phyloP scores from a whole-genome alignment of 108 stramenopile species.

The Nitzschia inconspicua region DNA sequence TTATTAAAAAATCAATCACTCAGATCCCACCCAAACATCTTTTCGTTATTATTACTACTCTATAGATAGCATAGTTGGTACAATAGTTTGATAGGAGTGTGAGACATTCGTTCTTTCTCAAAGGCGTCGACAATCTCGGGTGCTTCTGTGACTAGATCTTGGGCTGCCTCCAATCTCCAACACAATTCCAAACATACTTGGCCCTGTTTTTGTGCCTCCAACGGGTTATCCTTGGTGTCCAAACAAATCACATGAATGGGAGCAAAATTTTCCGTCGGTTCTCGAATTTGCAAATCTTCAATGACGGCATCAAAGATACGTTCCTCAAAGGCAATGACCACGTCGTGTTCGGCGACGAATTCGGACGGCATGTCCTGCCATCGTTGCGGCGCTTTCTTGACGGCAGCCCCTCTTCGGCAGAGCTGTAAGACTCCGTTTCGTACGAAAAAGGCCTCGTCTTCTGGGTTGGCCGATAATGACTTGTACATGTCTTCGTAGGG shows the following conservation, averaged over 20 bases:
- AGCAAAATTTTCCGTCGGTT: slow-evolving; percentile 85
- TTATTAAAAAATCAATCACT: too few relatives aligned
- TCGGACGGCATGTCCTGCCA: slow-evolving; percentile 83
- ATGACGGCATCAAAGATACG: slow-evolving; percentile 91
- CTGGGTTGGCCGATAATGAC: slow-evolving; percentile 62
- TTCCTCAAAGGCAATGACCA: slow-evolving; percentile 90
- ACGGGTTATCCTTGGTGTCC: slow-evolving; percentile 94
- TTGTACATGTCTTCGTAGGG: slow-evolving; percentile 89
- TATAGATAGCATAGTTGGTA: slow-evolving; percentile 89
- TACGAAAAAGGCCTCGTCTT: slow-evolving; percentile 81
- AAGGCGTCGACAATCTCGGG: slow-evolving; percentile 79
- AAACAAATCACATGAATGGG: slow-evolving; percentile 89
- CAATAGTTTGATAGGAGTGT: slow-evolving; percentile 82
- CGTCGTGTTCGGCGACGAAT: slow-evolving; percentile 67
- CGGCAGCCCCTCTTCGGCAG: slow-evolving; percentile 82
- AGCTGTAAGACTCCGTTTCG: slow-evolving; percentile 85
- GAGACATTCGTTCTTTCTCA: slow-evolving; percentile 78
- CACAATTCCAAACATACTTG: slow-evolving; percentile 78
- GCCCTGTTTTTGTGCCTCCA: slow-evolving; percentile 81
- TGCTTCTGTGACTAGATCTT: slow-evolving; percentile 68
- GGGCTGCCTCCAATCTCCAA: slow-evolving; percentile 73
- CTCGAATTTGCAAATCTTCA: slow-evolving; percentile 87
- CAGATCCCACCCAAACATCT: too few relatives aligned
- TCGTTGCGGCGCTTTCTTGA: slow-evolving; percentile 83
- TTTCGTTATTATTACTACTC: too few relatives aligned